These are phyloP conservation scores for Morella rubra DNA, from an alignment of 306 rosid genomes.

Conservation along the genomic window DNA sequence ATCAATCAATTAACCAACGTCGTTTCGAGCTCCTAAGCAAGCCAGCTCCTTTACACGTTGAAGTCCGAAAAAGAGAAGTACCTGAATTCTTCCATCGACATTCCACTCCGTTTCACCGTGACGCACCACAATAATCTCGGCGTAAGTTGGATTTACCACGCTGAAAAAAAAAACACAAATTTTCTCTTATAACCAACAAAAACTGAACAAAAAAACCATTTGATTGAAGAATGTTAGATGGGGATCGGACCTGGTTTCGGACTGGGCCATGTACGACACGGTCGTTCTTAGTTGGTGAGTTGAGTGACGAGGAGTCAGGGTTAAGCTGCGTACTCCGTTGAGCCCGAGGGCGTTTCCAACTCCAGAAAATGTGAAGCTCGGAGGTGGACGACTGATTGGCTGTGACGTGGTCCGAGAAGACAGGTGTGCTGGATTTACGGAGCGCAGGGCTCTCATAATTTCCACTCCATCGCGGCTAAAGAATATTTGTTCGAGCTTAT, in stretches of 20 bases:
- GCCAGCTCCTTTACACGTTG: neutral
- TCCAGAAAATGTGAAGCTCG: conserved; percentile 6
- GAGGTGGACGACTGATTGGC: neutral
- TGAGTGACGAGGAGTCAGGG: conserved; percentile 14
- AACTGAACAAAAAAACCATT: neutral
- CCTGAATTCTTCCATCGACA: conserved; percentile 75
- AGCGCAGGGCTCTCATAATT: conserved; percentile 4
- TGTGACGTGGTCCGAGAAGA: conserved; percentile 1
- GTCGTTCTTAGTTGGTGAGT: conserved; percentile 25
- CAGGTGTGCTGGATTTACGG: neutral
- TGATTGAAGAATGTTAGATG: conserved; percentile 7
- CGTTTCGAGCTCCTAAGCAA: neutral
- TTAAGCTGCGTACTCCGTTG: neutral
- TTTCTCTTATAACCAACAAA: neutral
- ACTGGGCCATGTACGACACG: conserved; percentile 38
- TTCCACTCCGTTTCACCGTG: conserved; percentile 97
- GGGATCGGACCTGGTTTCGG: conserved; percentile 49
- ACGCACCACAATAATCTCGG: conserved; percentile 79
- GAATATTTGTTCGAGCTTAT: too few relatives aligned
- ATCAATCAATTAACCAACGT: neutral
- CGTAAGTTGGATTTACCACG: conserved; percentile 38
- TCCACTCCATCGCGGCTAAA: neutral
- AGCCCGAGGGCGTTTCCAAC: neutral
- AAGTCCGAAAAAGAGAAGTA: conserved; percentile 23
- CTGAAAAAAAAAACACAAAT: conserved; percentile 17